Base-by-base conservation (phyloP, 805 yeast species). In the Nakazawaea molendinolei region DNA sequence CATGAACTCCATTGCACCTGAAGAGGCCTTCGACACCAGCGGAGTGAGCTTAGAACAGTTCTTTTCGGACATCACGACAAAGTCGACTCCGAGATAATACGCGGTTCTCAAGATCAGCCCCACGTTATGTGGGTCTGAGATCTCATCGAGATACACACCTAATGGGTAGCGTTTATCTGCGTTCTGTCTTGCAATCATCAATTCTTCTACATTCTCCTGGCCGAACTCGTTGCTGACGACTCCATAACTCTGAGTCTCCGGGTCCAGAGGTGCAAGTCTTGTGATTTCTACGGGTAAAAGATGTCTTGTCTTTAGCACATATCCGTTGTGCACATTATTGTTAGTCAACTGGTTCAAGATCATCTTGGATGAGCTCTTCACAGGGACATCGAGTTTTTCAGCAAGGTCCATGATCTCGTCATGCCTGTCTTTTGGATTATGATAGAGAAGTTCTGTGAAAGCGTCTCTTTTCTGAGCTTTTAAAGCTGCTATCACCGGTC, bases 31-130 rank as follows among this genome's bases (percentile, higher is more conserved):
- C 18, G 79, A 71, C 2, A 86, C 89, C 1, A 72, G 79, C 0
- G 95, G 86, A 0, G 90, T 75, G 40, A 87, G 55, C 13, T 79
- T 72, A 1, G 95, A 85, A 47, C 84, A 73, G 50, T 84, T 80
- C 34, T 70, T 71, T 23, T 72, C 76, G 2, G 94, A 80, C 28
- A 80, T 58, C 1, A 81, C 75, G 5, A 86, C 61, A 49, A 85
- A 82, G 56, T 87, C 95, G 3, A 69, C 95, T 7, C 95, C 95
- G 10, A 86, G 62, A 57, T 69, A 86, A 58, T 77, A 81, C 0
- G 94, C 90, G 3, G 87, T 73, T 51, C 96, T 63, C 20, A 84
- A 58, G 28, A 86, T 74, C 17, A 90, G 92, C 6, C 96, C 96
- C 46, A 85, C 64, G 52, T 86, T 86, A 53, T 85, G 94, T 1